Percentiles rank a stretch among this genome's conserved stretches.
Conservation (phyloP, 495 filamentous ascomycete species). For the Hypoxylon lienhwacheense region DNA sequence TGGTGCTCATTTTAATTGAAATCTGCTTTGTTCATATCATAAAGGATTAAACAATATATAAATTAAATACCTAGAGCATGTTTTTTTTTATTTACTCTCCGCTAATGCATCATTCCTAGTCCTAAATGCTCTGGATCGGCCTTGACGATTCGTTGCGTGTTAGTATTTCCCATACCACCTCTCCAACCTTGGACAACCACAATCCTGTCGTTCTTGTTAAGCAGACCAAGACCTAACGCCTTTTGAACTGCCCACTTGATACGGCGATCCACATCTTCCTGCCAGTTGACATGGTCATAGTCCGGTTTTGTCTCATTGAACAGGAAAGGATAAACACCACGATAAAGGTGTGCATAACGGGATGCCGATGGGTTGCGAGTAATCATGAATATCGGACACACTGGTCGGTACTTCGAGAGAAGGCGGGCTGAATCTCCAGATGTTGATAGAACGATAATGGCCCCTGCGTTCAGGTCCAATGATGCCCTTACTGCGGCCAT, state of each 20-base stretch:
- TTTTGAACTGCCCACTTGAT: slow-evolving; percentile 91
- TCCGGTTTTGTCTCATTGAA: slow-evolving; percentile 93
- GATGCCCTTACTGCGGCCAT: slow-evolving; percentile 94
- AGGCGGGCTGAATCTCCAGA: slow-evolving; percentile 88
- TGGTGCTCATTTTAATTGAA: not conserved
- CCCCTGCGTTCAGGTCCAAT: slow-evolving; percentile 92
- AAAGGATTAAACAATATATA: not conserved
- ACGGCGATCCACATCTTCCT: slow-evolving; percentile 96
- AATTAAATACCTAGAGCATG: not conserved
- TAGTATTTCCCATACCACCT: slow-evolving; percentile 96
- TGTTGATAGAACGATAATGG: slow-evolving; percentile 92
- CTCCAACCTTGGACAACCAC: slow-evolving; percentile 98
- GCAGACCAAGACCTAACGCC: slow-evolving; percentile 80
- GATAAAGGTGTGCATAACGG: slow-evolving; percentile 92
- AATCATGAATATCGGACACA: slow-evolving; percentile 99
- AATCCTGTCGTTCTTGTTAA: slow-evolving; percentile 79
- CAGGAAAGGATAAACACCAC: slow-evolving; percentile 95
- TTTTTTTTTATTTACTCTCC: not conserved
- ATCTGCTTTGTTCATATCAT: not conserved
- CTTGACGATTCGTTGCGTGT: slow-evolving; percentile 70
- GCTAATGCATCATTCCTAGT: slow-evolving; percentile 27
- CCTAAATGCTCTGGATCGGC: slow-evolving; percentile 56
- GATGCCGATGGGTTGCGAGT: slow-evolving; percentile 82
- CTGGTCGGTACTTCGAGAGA: slow-evolving; percentile 95
- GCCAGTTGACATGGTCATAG: slow-evolving; percentile 86